Base-by-base conservation (phyloP, 768 basidiomycete species). In the Kwoniella mangroviensis region DNA sequence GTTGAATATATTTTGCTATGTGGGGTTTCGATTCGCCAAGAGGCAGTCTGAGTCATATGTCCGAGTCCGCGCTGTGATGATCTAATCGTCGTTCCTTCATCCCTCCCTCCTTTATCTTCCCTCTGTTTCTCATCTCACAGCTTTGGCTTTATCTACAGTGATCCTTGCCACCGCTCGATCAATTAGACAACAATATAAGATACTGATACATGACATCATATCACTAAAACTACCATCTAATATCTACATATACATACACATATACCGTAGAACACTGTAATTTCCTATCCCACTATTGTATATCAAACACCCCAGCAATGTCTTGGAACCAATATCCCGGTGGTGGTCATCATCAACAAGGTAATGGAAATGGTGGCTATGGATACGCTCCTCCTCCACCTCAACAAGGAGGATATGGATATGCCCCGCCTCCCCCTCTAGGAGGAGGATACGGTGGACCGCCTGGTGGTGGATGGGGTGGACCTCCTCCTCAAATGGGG, bases 261-360 rank as follows among this genome's bases (percentile, higher is more conserved):
- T 19, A 49, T 7, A 45, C 12, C 19, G 19, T 49, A 49, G 6
- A 34, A 34, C 9, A 34, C 34, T 7, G 34, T 34, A 34, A 34
- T 34, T 34, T 7, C 34, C 9, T 34, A 0, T 6, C 34, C 9
- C 34, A 34, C 34, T 34, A 7, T 4, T 19, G 24, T 57, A 28
- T 7, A 52, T 34, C 21, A 45, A 43, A 24, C 2, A 21, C 34
- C 45, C 41, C 57, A 28, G 17, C 62, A 65, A 51, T 80, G 79
- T 80, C 79, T 15, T 80, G 79, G 79, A 80, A 77, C 63, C 66
- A 71, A 45, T 80, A 75, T 59, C 79, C 79, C 7, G 79, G 79
- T 24, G 75, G 74, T 43, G 73, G 70, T 2, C 71, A 72, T 24
- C 75, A 76, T 57, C 75, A 75, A 51, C 78, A 76, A 63, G 58